Evolutionary conservation across 2,329 filamentous ascomycete genomes (phyloP).

Genomic region (Aureobasidium leucospermi): DNA sequence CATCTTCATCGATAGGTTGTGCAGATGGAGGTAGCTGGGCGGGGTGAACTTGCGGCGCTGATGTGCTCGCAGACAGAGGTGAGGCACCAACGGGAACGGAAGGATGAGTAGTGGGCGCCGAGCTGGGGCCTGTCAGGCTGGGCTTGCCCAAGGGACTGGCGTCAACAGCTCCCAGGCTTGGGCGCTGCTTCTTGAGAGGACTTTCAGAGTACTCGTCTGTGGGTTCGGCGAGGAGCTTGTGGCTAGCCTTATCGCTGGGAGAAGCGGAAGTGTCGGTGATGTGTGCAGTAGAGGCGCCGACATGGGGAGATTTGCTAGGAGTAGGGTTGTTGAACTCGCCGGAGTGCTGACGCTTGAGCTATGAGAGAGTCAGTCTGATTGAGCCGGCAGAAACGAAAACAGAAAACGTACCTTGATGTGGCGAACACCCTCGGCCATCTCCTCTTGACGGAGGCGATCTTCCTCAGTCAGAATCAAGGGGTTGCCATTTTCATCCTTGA

Average conservation of each 20-base stretch:
- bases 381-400: not conserved
- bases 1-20: constrained; percentile 14
- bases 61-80: constrained; percentile 3
- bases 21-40: not conserved
- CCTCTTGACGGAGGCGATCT: constrained; percentile 63
- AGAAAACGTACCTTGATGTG: constrained; percentile 61
- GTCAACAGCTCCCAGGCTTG: constrained; percentile 40
- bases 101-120: not conserved
- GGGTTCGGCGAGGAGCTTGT: constrained; percentile 30
- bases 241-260: constrained; percentile 24
- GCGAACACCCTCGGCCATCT: constrained; percentile 72
- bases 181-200: constrained; percentile 68
- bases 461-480: constrained; percentile 55
- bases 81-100: not conserved
- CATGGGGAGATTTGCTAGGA: constrained; percentile 32
- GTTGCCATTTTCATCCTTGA: constrained; percentile 55
- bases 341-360: constrained; percentile 78
- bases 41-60: not conserved
- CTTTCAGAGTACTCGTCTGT: constrained; percentile 51
- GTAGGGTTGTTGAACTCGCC: constrained; percentile 49
- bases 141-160: not conserved
- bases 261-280: constrained; percentile 31
- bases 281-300: constrained; percentile 27
- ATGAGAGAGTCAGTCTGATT: constrained; percentile 15
- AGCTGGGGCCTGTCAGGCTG: constrained; percentile 1